phyloP scores from a whole-genome alignment of 2,329 filamentous ascomycete genomes.

The Cladosporium sp. region DNA sequence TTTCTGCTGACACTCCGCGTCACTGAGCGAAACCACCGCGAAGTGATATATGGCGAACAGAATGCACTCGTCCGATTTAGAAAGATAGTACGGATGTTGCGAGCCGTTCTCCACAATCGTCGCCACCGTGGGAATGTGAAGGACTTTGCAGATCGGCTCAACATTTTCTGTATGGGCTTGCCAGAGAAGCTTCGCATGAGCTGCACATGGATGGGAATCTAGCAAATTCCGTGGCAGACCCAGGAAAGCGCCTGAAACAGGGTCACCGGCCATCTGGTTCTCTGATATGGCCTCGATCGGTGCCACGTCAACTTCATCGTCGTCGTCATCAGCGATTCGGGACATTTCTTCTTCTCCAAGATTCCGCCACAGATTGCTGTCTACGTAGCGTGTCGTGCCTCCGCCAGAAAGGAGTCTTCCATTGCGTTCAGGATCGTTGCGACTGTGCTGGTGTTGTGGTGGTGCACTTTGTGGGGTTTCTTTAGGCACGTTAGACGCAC shows the following conservation, averaged over 20 bases:
- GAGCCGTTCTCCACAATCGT: slow-evolving; percentile 54
- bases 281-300: slow-evolving; percentile 32
- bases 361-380: slow-evolving; percentile 39
- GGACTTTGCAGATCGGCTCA: slow-evolving; percentile 69
- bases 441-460: too few species aligned
- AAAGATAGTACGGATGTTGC: slow-evolving; percentile 54
- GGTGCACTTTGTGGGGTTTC: background rate
- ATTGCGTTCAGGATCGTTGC: background rate
- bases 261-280: slow-evolving; percentile 32
- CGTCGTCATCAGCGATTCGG: slow-evolving; percentile 26
- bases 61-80: slow-evolving; percentile 60
- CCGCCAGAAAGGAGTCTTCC: slow-evolving; percentile 34
- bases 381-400: slow-evolving; percentile 48
- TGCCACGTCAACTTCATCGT: slow-evolving; percentile 28
- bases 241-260: slow-evolving; percentile 34
- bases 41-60: slow-evolving; percentile 64
- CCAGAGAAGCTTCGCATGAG: slow-evolving; percentile 53
- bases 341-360: slow-evolving; percentile 32
- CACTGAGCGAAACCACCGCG: slow-evolving; percentile 53
- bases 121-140: slow-evolving; percentile 62
- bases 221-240: slow-evolving; percentile 27
- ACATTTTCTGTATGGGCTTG: slow-evolving; percentile 71
- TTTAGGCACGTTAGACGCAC: background rate
- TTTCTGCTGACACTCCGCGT: slow-evolving; percentile 48
- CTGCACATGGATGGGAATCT: slow-evolving; percentile 57